Evolutionary conservation across 2,329 filamentous ascomycete species (phyloP).

Genomic region (Aspergillus vadensis): DNA sequence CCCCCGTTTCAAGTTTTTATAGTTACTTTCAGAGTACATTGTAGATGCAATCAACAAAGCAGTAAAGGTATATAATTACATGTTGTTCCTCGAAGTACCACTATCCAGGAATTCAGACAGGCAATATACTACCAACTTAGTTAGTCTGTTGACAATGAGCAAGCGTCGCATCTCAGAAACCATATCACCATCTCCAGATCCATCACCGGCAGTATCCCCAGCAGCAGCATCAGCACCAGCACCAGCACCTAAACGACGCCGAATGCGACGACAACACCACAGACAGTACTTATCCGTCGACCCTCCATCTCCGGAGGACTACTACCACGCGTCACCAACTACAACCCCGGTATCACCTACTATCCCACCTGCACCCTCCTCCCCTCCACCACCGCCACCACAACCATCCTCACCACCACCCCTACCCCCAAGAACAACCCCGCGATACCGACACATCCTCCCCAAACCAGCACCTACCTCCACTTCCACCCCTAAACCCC

Average conservation of each 20-base stretch:
- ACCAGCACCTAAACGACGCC: background rate
- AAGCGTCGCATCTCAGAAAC: too few species aligned
- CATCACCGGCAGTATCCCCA: too few species aligned
- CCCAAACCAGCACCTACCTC: slow-evolving; percentile 28
- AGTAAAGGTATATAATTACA: background rate
- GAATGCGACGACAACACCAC: too few species aligned
- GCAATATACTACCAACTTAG: too few species aligned
- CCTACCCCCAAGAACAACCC: background rate
- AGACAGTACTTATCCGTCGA: too few species aligned
- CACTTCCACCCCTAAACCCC: slow-evolving; percentile 26
- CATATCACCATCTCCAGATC: too few species aligned
- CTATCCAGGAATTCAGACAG: background rate
- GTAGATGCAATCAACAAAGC: background rate
- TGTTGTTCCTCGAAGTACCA: background rate
- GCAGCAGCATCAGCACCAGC: background rate
- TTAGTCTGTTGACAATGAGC: too few species aligned
- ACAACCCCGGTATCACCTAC: too few species aligned
- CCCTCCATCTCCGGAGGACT: background rate
- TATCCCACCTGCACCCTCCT: background rate
- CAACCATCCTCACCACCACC: background rate
- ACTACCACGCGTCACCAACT: too few species aligned
- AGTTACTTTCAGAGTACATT: background rate
- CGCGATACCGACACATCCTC: too few species aligned
- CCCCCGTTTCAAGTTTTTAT: slow-evolving; percentile 3
- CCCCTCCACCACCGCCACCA: background rate